Evolutionary conservation across 345 rosid species (phyloP), one percentile per base, ranked within the genome.

Genomic region (Physaria fendleri): DNA sequence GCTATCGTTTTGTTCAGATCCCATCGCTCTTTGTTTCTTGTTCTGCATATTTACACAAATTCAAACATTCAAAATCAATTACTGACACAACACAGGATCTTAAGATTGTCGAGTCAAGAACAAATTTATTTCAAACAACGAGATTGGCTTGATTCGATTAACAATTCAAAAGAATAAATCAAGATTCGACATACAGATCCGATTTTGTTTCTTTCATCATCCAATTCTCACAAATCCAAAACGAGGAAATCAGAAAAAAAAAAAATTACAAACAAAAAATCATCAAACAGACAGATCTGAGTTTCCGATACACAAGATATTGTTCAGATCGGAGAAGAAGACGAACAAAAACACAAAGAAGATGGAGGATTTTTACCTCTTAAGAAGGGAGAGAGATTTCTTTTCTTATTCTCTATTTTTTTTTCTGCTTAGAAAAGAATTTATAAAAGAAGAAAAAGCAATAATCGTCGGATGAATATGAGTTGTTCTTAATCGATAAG

Each of bases 1-100:
- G 28, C 50, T 59, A 21, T 71, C 71, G 33, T 71, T 71, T 46
- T 65, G 75, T 21, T 71, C 71, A 5, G 75, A 71, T 2, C 71
- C 66, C 75, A 71, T 71, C 15, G 4, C 56, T 52, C n/a, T 4
- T 49, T 12, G 41, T 5, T 28, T 2, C n/a, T 39, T 3, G 17
- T 20, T 20, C 62, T 45, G 29, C 15, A 13, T 6, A 11, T 8
- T 30, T 0, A 20, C 0, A 6, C 22, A 49, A 48, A 51, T 3
- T 33, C 18, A 30, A 30, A n/a, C 14, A 34, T 4, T 4, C 14
- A 13, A 5, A 37, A 8, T 8, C 21, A 0, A 0, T 40, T 0
- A 17, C n/a, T 34, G 54, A 21, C 54, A 33, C 44, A 60, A 34
- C 54, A 33, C 44, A 60, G 24, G 2, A 33, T 16, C n/a, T 15